Percentiles rank a stretch among this genome's conserved stretches.
Conservation (phyloP, 2,329 filamentous ascomycete species). For the Gaeumannomyces sp. region DNA sequence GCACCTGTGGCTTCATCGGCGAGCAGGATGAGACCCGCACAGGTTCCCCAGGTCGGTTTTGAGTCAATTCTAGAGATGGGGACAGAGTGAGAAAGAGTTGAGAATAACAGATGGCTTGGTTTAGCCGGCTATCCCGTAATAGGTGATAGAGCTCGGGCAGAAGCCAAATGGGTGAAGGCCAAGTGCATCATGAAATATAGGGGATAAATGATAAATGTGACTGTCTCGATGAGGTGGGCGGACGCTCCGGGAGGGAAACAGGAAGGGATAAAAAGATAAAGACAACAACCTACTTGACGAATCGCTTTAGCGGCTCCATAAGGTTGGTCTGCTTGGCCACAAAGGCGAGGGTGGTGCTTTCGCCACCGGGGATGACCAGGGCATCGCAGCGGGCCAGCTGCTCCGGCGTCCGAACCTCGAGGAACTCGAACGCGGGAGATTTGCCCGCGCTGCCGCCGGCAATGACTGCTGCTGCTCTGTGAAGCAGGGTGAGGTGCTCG, state of each 20-base stretch:
- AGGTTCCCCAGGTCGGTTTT: slow-evolving; percentile 88
- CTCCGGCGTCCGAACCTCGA: slow-evolving; percentile 70
- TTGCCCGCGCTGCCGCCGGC: slow-evolving; percentile 30
- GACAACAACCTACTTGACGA: slow-evolving; percentile 64
- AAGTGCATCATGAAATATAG: too few relatives aligned
- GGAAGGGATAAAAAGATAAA: background rate
- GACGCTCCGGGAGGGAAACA: slow-evolving; percentile 3
- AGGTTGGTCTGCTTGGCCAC: slow-evolving; percentile 77
- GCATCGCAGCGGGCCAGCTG: slow-evolving; percentile 72
- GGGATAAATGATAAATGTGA: too few relatives aligned
- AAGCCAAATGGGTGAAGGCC: too few relatives aligned
- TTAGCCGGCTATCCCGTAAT: too few relatives aligned
- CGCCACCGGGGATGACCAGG: slow-evolving; percentile 85
- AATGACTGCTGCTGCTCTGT: slow-evolving; percentile 48
- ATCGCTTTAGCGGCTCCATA: slow-evolving; percentile 76
- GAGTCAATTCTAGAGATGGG: slow-evolving; percentile 5
- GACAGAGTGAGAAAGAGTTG: background rate
- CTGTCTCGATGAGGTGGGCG: too few relatives aligned
- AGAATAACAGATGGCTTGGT: too few relatives aligned
- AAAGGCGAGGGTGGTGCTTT: slow-evolving; percentile 88
- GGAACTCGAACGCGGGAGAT: slow-evolving; percentile 49
- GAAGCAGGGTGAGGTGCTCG: slow-evolving; percentile 76
- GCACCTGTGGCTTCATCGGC: slow-evolving; percentile 81
- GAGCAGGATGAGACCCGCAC: slow-evolving; percentile 87
- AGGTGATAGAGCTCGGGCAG: too few relatives aligned